phyloP scores from a whole-genome alignment of 2,329 filamentous ascomycete species.

The Xenoacremonium recifei region DNA sequence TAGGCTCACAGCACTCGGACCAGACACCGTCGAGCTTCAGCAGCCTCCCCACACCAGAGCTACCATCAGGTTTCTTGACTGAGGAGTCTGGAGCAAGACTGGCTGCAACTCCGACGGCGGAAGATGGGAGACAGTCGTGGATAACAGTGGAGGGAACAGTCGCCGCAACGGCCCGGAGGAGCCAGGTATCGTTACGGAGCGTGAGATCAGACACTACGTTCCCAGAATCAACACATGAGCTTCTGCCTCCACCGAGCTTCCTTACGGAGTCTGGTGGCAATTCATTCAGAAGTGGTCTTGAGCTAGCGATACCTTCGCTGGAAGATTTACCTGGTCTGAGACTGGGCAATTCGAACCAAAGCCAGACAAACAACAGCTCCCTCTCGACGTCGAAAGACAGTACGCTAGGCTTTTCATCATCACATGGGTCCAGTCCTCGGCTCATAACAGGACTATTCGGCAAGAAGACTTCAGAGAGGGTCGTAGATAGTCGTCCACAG shows the following conservation, averaged over 20 bases:
- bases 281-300: constrained; percentile 27
- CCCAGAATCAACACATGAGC: constrained; percentile 29
- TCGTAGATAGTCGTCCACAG: not conserved
- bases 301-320: constrained; percentile 28
- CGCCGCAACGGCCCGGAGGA: constrained; percentile 21
- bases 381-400: constrained; percentile 32
- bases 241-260: constrained; percentile 30
- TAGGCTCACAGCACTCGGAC: constrained; percentile 20
- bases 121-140: constrained; percentile 33
- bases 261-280: constrained; percentile 22
- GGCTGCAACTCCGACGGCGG: constrained; percentile 18
- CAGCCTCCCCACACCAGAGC: constrained; percentile 16
- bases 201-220: constrained; percentile 26
- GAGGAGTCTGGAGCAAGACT: constrained; percentile 21
- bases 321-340: constrained; percentile 19
- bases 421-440: constrained; percentile 24
- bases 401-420: constrained; percentile 32
- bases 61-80: constrained; percentile 23
- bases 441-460: constrained; percentile 13
- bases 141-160: constrained; percentile 31
- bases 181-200: constrained; percentile 23
- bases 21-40: constrained; percentile 28
- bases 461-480: constrained; percentile 4
- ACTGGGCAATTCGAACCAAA: constrained; percentile 3
- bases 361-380: constrained; percentile 18